A percentile compares a stretch with the other conserved stretches of the same genome.
phyloP scores from a whole-genome alignment of 495 filamentous ascomycete species.

The Immersiella caudata region DNA sequence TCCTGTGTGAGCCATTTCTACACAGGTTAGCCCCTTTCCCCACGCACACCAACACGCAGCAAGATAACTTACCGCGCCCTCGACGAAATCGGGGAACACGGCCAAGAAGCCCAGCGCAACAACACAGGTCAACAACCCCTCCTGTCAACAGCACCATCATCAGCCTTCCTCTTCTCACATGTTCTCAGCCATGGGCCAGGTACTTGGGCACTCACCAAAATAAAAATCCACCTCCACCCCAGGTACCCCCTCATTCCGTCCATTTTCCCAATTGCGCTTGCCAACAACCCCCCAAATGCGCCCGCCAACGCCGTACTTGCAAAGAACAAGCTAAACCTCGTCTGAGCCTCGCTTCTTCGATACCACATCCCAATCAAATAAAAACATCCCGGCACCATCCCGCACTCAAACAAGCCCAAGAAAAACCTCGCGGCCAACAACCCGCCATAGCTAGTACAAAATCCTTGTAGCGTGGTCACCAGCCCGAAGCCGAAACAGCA shows the following conservation, averaged over 20 bases:
- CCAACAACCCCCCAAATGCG: slow-evolving; percentile 83
- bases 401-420: slow-evolving; percentile 42
- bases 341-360: slow-evolving; percentile 80
- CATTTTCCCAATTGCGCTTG: slow-evolving; percentile 83
- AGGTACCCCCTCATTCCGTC: slow-evolving; percentile 66
- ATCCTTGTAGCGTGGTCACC: slow-evolving; percentile 76
- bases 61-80: slow-evolving; percentile 25
- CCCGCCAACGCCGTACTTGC: slow-evolving; percentile 77
- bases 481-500: slow-evolving; percentile 88
- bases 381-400: slow-evolving; percentile 88
- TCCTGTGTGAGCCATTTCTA: slow-evolving; percentile 66
- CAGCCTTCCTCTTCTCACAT: too few relatives aligned
- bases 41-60: background rate
- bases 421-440: slow-evolving; percentile 80
- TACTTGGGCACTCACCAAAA: slow-evolving; percentile 44
- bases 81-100: slow-evolving; percentile 71
- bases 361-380: slow-evolving; percentile 88
- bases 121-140: slow-evolving; percentile 73
- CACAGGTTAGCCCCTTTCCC: background rate
- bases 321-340: slow-evolving; percentile 88
- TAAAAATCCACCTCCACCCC: slow-evolving; percentile 88
- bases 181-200: too few relatives aligned
- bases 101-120: slow-evolving; percentile 78
- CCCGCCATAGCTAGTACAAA: slow-evolving; percentile 76
- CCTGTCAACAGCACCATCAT: slow-evolving; percentile 38